Base-by-base conservation (phyloP, 2,329 filamentous ascomycete genomes). In the Ophiostoma ips region DNA sequence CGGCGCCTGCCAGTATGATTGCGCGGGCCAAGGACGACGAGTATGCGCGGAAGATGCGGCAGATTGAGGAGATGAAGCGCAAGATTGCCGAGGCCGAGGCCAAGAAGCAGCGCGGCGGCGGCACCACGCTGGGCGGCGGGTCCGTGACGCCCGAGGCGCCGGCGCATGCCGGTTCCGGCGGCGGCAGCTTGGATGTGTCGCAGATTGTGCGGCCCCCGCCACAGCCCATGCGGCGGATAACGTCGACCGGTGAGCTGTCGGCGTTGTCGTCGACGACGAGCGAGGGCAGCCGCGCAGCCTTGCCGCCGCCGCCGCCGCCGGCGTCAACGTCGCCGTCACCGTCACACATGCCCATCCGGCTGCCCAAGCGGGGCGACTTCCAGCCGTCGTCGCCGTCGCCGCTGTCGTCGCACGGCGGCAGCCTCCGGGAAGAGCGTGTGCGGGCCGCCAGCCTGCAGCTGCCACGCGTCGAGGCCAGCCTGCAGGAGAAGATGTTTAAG, bases 41-140 rank as follows among this genome's bases (percentile, higher is more conserved):
- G 52, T 59, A 78, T 19, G 64, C 68, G 41, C 66, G 63, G 36
- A 77, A 77, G 64, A 71, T 76, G 55, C 72, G 71, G 50, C 70
- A 75, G 55, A 83, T 83, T 31, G 73, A 80, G 57, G 70, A 73
- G 48, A 73, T 81, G 66, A 79, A 76, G 59, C 67, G 68, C 33
- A 72, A 66, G 55, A 79, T 80, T 57, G 75, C 75, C 2, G 71
- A 77, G 56, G 73, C 73, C 15, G 76, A 80, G 60, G 75, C 75
- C 10, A 73, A 72, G 58, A 72, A 68, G 57, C 63, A 43, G 15
- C 40, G 24, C 40, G 40, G 40, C 24, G 24, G 65, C 44, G 56
- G 58, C 45, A 52, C 56, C 4, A 56, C 58, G n/a, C n/a, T n/a
- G n/a, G 38, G 38, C 21, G 13, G 54, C 53, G 2, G 61, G 61